These are phyloP conservation scores for Solanum chacoense DNA, from an alignment of 305 asterid species.

Conservation along the genomic window DNA sequence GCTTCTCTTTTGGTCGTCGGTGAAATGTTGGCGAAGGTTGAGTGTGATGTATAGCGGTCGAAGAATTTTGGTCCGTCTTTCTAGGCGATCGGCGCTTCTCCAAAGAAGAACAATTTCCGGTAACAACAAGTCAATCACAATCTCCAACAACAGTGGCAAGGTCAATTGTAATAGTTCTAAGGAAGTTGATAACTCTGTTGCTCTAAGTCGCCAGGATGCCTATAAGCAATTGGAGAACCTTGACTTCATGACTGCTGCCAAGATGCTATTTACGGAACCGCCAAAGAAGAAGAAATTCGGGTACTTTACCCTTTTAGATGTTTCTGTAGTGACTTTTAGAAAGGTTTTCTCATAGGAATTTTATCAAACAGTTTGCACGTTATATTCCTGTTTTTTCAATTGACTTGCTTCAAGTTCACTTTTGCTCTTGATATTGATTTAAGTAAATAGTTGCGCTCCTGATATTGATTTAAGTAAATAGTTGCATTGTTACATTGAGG, in stretches of 20 bases:
- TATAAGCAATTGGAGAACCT: conserved; percentile 64
- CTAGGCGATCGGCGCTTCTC: conserved; percentile 6
- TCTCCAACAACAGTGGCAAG: neutral
- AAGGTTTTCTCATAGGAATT: conserved; percentile 23
- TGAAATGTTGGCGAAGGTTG: conserved; percentile 23
- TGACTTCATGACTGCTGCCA: conserved; percentile 58
- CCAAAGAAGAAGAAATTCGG: conserved; percentile 70
- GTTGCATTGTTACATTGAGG: neutral
- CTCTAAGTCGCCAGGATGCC: conserved; percentile 34
- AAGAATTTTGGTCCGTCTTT: conserved; percentile 18
- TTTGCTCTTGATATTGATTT: neutral
- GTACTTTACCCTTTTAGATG: conserved; percentile 10
- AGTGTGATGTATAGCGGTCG: conserved; percentile 24
- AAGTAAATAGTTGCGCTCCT: neutral
- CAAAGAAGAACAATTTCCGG: conserved; percentile 29
- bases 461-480: neutral
- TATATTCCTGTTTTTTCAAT: neutral
- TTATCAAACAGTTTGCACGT: conserved; percentile 24
- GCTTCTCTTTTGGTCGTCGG: neutral
- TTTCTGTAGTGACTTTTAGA: neutral
- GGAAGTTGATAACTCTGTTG: conserved; percentile 20
- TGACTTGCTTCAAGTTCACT: neutral
- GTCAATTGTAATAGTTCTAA: conserved; percentile 11
- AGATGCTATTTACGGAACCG: conserved; percentile 52
- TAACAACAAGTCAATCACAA: conserved; percentile 14